Base-by-base conservation (phyloP, 805 yeast genomes). In the Candida dajiaensis region DNA sequence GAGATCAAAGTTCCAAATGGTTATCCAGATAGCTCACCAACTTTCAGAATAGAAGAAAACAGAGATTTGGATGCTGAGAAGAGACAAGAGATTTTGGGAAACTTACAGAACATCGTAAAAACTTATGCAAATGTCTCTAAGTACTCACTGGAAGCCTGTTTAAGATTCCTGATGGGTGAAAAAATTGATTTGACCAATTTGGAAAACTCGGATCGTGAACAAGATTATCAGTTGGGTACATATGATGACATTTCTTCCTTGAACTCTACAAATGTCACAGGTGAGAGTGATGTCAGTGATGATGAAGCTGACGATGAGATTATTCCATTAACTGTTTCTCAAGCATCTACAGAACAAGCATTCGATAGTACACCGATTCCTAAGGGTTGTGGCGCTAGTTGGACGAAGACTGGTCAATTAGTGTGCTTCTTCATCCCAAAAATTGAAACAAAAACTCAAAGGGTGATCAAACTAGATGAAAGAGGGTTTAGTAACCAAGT, bases 281-380 rank as follows among this genome's bases (percentile, higher is more conserved):
- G 56, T 4, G 65, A 62, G 11, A 58, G 54, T 20, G 50, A 63
- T 1, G 70, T 70, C 11, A 50, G 41, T 45, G 59, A 59, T 6
- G 62, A 54, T 22, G 65, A 57, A 8, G 71, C 70, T 10, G 61
- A 56, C 25, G 69, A 68, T 16, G 66, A 57, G 21, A 28, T 55
- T 23, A 43, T 51, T 25, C 59, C 57, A 31, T 35, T 55, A 51
- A 38, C 45, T 36, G 33, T 47, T 22, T 40, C 51, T 11, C 52
- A 46, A 15, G 18, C 38, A 1, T 40, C 47, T 40, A 18, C 56
- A 19, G 59, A 57, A 26, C 67, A 70, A 1, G 57, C 71, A 4
- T 76, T 81, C 57, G 95, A 88, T 59, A 82, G 88, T 37, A 87
- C 96, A 0, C 97, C 97, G 0, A 75, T 90, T 13, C 97, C 97